Conservation (phyloP, 192 early-diverging fungal genomes). For the Pilobolus umbonatus region DNA sequence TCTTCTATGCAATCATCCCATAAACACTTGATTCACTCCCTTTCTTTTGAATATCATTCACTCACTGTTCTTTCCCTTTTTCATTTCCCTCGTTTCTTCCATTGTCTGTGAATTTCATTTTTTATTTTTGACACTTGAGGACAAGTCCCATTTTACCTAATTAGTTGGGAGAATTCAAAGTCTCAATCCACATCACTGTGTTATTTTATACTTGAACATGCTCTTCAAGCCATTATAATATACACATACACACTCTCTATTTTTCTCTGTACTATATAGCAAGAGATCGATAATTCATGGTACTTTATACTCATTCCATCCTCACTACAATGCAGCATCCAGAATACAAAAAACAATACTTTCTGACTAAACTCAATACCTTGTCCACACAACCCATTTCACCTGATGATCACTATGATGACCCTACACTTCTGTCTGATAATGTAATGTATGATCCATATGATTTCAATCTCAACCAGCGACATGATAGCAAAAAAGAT, state of each 20-base stretch:
- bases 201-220: too few relatives aligned
- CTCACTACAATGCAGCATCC: not conserved
- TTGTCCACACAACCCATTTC: not conserved
- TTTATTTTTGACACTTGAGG: not conserved
- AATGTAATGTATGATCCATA: conserved; percentile 2
- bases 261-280: not conserved
- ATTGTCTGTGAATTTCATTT: not conserved
- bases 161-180: too few relatives aligned
- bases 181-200: too few relatives aligned
- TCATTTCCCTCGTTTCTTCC: not conserved
- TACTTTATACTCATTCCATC: not conserved
- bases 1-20: not conserved
- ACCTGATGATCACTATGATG: not conserved
- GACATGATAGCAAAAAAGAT: conserved; percentile 19
- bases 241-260: too few relatives aligned
- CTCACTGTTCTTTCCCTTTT: not conserved
- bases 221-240: too few relatives aligned
- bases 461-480: conserved; percentile 34
- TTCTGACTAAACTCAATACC: not conserved
- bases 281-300: not conserved
- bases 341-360: not conserved
- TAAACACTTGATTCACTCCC: not conserved
- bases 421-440: not conserved
- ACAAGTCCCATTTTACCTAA: not conserved
- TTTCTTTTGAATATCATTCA: conserved; percentile 3